Base-by-base conservation (phyloP, 352 stramenopile species). In the Phytophthora pini region DNA sequence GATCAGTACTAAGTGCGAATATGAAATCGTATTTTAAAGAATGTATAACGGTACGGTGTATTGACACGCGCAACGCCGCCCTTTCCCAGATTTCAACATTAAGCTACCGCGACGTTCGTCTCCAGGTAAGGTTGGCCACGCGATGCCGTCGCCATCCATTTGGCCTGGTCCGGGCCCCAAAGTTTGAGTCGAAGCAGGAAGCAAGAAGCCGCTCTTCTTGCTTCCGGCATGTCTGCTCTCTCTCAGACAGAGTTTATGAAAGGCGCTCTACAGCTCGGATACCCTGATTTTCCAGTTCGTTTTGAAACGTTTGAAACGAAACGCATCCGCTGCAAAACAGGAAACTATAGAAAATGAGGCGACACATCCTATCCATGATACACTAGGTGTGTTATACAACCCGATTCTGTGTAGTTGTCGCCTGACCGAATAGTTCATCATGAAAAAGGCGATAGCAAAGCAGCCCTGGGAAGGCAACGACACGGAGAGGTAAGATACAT, bases 401-500 rank as follows among this genome's bases (percentile, higher is more conserved):
- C 17, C 17, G 17, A 20, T 0, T 20, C 17, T 20, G 17, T 20
- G 17, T 20, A 20, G 24, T 26, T 26, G 24, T 26, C 24, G 1
- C 24, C 24, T 26, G 24, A 26, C 24, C 24, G 1, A 2, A 26
- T 26, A 26, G 24, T 26, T 26, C 24, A 26, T 26, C 24, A 26
- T 34, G 29, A 34, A 34, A 9, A 34, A 10, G 5, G 4, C 29
- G 17, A 20, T 20, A 34, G 29, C 29, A 34, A 20, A 34, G 29
- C 7, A 34, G 9, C 29, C 29, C 6, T 10, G 29, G 29, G 6
- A 9, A 32, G 29, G 7, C 2, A 5, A 32, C 5, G 29, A 32
- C 7, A 32, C 1, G 31, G 31, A 36, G 50, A 60, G 17, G 34
- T 70, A 74, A 74, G 62, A 69, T 71, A 74, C 61, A 74, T 74